Percentiles rank a stretch among this genome's conserved stretches.
Evolutionary conservation across 495 filamentous ascomycete species (phyloP).

Genomic region (Haplographium delicatum): DNA sequence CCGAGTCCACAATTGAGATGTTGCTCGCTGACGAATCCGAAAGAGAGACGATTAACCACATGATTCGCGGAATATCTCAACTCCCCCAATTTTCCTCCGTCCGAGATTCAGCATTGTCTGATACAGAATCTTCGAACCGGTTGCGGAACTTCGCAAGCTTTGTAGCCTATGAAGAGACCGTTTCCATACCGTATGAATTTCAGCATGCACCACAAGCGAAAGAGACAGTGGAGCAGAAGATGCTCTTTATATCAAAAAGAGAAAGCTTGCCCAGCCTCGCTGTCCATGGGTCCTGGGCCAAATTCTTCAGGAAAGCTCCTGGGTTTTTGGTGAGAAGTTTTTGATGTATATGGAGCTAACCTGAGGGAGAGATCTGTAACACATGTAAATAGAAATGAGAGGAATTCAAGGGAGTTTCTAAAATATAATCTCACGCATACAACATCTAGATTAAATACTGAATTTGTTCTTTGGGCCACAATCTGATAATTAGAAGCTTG

Average conservation of each 20-base stretch:
- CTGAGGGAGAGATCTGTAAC: neutral
- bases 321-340: neutral
- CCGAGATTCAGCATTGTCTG: neutral
- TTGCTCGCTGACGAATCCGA: slow-evolving; percentile 3
- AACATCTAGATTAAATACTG: too few relatives aligned
- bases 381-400: neutral
- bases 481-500: too few relatives aligned
- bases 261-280: neutral
- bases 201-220: neutral
- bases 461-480: too few relatives aligned
- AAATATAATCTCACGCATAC: too few relatives aligned
- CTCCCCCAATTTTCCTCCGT: slow-evolving; percentile 2
- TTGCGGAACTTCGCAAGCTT: slow-evolving; percentile 16
- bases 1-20: neutral
- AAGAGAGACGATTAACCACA: slow-evolving; percentile 7
- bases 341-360: neutral
- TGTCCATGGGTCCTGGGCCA: neutral
- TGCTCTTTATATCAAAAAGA: neutral
- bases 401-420: too few relatives aligned
- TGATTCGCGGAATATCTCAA: neutral
- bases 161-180: slow-evolving; percentile 11
- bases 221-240: neutral
- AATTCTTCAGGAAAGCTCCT: neutral
- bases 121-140: neutral
- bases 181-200: neutral